Conservation (phyloP, 768 basidiomycete species). For the Phallus indusiatus region DNA sequence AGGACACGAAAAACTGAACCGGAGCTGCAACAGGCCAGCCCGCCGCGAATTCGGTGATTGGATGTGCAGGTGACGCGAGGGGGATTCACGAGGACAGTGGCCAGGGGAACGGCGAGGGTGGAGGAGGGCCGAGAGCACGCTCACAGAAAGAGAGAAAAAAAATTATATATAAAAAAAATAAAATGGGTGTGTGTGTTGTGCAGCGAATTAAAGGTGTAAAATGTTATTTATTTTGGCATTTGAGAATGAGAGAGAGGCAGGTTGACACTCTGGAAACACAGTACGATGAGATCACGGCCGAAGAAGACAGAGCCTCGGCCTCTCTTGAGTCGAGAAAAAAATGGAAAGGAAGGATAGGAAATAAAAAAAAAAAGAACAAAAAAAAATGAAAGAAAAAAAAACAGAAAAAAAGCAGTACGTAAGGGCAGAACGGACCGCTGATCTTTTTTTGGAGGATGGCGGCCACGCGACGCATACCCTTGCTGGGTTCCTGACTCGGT, state of each 20-base stretch:
- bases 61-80: constrained; percentile 1
- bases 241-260: too few relatives aligned
- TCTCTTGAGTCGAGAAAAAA: neutral
- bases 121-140: neutral
- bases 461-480: neutral
- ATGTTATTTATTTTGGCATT: too few relatives aligned
- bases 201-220: too few relatives aligned
- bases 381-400: neutral
- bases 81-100: neutral
- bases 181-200: too few relatives aligned
- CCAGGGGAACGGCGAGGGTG: neutral
- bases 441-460: neutral
- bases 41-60: constrained; percentile 3
- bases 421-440: neutral
- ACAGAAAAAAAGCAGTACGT: neutral
- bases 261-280: too few relatives aligned
- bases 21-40: constrained; percentile 8
- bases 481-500: constrained; percentile 1
- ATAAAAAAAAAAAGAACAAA: neutral
- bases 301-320: too few relatives aligned
- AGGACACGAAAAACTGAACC: neutral
- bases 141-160: neutral
- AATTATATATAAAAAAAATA: too few relatives aligned
- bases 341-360: neutral
- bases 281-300: too few relatives aligned